Base-by-base conservation (phyloP, 441 rosid genomes). In the Dalechampia spathulata region DNA sequence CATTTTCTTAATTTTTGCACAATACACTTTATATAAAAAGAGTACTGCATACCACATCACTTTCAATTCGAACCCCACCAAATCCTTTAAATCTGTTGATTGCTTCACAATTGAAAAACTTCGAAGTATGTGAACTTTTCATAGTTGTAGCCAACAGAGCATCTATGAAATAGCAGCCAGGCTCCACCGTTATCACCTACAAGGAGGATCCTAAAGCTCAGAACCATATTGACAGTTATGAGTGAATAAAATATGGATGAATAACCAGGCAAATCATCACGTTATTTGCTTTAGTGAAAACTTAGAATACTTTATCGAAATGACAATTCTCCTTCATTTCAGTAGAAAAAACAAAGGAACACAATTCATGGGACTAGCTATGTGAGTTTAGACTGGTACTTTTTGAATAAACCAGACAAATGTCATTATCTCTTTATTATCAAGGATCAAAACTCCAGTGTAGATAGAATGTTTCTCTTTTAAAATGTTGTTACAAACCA, bases 141-240 rank as follows among this genome's bases (percentile, higher is more conserved):
- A 83, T 69, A 66, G 96, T 96, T 7, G 91, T 94, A 53, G 43
- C 52, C 74, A 86, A 68, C 58, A 92, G 63, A 49, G 92, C 95
- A 69, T 84, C 86, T 22, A 88, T 92, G 72, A 92, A 88, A 70
- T 88, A 92, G 74, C 98, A 92, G 50, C 95, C 96, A 27, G 96
- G 98, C 78, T 92, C 98, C 77, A 88, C 98, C 7, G 98, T 88
- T 54, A 88, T 88, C 40, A 92, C 98, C 98, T 92, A 55, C 66
- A 78, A 57, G 13, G 69, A 7, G 49, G 39, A 25, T 55, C 14
- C 27, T 6, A 11, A 38, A 39, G 41, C 26, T 73, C 26, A 58
- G 64, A 37, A 34, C 45, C 21, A 19, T 45, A 26, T 44, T 23
- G 14, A 44, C 17, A 20, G 17, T n/a, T 19, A 14, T 30, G 21